Evolutionary conservation across 805 yeast genomes (phyloP), one percentile per base, ranked within the genome.

Genomic region (Metschnikowia gelsemii): DNA sequence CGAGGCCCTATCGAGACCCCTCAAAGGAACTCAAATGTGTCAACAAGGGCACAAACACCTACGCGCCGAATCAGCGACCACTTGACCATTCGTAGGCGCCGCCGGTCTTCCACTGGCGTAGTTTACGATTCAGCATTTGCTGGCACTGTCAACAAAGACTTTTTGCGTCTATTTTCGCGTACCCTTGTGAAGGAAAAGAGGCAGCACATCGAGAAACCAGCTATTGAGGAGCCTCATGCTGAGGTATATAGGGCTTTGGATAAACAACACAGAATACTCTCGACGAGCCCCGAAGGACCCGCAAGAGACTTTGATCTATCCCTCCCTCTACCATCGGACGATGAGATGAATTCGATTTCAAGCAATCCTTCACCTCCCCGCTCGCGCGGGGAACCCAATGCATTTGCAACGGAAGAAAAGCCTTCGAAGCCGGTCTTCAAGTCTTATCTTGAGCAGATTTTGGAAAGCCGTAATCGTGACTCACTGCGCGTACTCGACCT

Each of bases 141-240:
- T 13, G 73, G 73, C 1, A 63, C 68, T 1, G 53, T 69, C 16
- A 66, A 72, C 2, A 56, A 61, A 9, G 71, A 66, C 38, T 70
- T 63, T 30, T 53, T 69, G 27, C 51, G 66, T 25, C 59, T 59
- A 13, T 59, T 68, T 33, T 66, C 73, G 34, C 52, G 56, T 30
- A 64, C 66, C 1, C 56, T 57, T 43, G 41, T 50, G 8, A 42
- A 46, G 25, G 62, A 54, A 19, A 43, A 40, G 21, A 45, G 45
- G 26, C 49, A 43, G 25, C 35, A 36, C 17, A 46, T 50, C 17
- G 40, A 35, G 34, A 46, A 41, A 24, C 46, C 46, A n/a, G n/a
- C n/a, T n/a, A 46, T 50, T 16, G 40, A 35, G 34, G 49, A 41
- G 28, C 46, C 46, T 6, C 40, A 42, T 17, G 45, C 47, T 14